Evolutionary conservation across 192 early-diverging fungal species (phyloP).

Genomic region (Irineochytrium annulatum): DNA sequence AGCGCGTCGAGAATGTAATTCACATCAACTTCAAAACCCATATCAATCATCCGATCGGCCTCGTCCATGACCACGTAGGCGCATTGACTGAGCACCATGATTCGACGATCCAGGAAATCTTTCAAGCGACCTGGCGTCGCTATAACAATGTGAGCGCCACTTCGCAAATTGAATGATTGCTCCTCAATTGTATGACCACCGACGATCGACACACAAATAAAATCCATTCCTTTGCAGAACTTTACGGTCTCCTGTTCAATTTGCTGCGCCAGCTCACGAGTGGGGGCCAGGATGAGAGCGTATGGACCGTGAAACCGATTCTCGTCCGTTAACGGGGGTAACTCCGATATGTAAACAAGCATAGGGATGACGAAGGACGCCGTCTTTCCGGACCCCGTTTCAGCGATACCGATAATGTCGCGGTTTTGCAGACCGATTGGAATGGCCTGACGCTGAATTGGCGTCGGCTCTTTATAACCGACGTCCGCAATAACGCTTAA

Average conservation of each 20-base stretch:
- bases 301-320: conserved; percentile 86
- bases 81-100: conserved; percentile 89
- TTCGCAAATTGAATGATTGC: conserved; percentile 82
- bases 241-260: conserved; percentile 92
- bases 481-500: conserved; percentile 73
- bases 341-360: conserved; percentile 80
- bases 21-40: conserved; percentile 89
- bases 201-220: conserved; percentile 64
- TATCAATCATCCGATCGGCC: conserved; percentile 78
- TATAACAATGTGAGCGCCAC: conserved; percentile 94
- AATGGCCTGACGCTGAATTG: conserved; percentile 96
- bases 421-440: conserved; percentile 90
- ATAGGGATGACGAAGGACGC: conserved; percentile 95
- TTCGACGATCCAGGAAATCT: conserved; percentile 85
- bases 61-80: conserved; percentile 99
- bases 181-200: conserved; percentile 79
- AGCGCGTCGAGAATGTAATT: conserved; percentile 93
- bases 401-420: conserved; percentile 54
- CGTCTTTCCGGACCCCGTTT: conserved; percentile 91
- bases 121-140: conserved; percentile 95
- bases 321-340: conserved; percentile 71
- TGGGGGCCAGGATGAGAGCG: conserved; percentile 91
- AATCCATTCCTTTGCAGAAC: conserved; percentile 81
- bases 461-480: conserved; percentile 92
- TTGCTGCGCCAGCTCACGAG: conserved; percentile 95